Conservation (phyloP, 495 filamentous ascomycete genomes). For the Lasiosphaeria miniovina region DNA sequence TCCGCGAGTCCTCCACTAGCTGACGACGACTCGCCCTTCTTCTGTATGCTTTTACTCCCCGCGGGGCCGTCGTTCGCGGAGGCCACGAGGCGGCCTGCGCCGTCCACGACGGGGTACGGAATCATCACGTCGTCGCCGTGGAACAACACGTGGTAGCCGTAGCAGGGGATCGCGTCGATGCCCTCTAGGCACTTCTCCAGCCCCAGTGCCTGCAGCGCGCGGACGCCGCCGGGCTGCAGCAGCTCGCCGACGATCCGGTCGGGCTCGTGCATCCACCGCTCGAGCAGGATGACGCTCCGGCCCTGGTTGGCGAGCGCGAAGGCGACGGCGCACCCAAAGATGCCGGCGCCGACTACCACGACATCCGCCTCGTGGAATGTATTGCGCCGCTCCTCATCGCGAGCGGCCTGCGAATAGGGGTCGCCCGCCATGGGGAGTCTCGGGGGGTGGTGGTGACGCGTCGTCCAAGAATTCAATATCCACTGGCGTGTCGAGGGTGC, state of each 20-base stretch:
- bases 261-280: constrained; percentile 85
- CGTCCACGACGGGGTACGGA: constrained; percentile 58
- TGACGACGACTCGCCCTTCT: constrained; percentile 1
- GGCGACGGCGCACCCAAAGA: constrained; percentile 86
- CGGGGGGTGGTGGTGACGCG: not conserved
- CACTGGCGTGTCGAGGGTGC: not conserved
- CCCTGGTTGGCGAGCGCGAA: constrained; percentile 79
- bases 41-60: constrained; percentile 1
- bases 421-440: constrained; percentile 14
- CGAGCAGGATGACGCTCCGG: constrained; percentile 85
- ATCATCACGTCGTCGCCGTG: constrained; percentile 74
- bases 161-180: constrained; percentile 78
- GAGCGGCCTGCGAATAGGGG: constrained; percentile 26
- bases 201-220: constrained; percentile 76
- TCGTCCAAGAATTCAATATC: not conserved
- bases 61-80: constrained; percentile 4
- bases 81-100: constrained; percentile 23
- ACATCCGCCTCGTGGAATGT: constrained; percentile 62
- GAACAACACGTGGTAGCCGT: constrained; percentile 87
- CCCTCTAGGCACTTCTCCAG: constrained; percentile 77
- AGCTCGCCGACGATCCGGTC: constrained; percentile 96
- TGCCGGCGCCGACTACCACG: constrained; percentile 84
- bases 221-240: constrained; percentile 86
- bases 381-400: constrained; percentile 38
- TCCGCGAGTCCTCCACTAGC: not conserved